Conservation (phyloP, 2,329 filamentous ascomycete genomes). For the Lanzia echinophila region DNA sequence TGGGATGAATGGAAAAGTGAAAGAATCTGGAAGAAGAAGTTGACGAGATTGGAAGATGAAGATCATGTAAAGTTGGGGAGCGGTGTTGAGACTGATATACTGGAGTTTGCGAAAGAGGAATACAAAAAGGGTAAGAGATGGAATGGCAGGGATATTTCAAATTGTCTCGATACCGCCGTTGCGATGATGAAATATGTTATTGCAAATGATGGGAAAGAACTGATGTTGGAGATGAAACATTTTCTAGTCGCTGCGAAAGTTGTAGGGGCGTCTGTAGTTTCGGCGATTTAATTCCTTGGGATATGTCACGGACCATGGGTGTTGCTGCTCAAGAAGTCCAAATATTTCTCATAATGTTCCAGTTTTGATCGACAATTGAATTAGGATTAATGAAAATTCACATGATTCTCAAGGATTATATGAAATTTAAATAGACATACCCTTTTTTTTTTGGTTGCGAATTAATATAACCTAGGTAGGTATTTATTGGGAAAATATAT, state of each 20-base stretch:
- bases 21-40: background rate
- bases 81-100: background rate
- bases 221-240: background rate
- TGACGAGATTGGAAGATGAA: background rate
- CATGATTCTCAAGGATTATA: too few relatives aligned
- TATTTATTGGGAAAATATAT: too few relatives aligned
- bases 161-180: background rate
- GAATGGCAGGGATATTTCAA: background rate
- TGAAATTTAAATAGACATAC: too few relatives aligned
- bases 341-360: too few relatives aligned
- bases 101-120: background rate
- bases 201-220: background rate
- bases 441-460: too few relatives aligned
- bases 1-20: background rate
- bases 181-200: background rate
- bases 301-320: too few relatives aligned
- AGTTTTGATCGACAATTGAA: too few relatives aligned
- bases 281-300: too few relatives aligned
- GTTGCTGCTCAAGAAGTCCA: too few relatives aligned
- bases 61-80: background rate
- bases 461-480: too few relatives aligned
- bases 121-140: background rate
- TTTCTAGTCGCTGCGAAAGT: background rate
- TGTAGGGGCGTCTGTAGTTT: background rate
- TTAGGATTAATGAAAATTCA: too few relatives aligned